Evolutionary conservation across 306 rosid species (phyloP), one percentile per base, ranked within the genome.

Genomic region (Cucumis hystrix): DNA sequence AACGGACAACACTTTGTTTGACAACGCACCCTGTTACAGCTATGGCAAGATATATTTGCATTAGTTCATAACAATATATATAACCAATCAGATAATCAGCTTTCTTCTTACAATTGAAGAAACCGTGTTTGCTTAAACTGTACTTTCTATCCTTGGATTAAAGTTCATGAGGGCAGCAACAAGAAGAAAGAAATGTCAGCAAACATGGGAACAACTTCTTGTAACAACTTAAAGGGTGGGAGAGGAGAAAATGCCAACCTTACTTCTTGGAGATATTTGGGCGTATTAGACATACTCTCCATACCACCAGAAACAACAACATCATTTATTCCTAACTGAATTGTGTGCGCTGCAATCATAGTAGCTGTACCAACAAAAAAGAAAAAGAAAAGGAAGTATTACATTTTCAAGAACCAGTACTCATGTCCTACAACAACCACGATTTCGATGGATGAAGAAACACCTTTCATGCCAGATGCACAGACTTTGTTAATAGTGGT

Each of bases 251-350:
- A 74, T 14, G 74, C 59, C 40, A 76, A 93, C 98, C 98, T 91
- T 74, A 89, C 90, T 83, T 82, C 86, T 47, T 83, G 80, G 16
- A 94, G 82, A 83, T 94, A 92, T 84, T 94, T 94, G 17, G 98
- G 98, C 25, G 90, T 87, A 80, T 92, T 94, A 33, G 96, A 94
- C 98, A 91, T 94, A 87, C 98, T 94, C 85, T 94, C 98, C 97
- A 94, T 94, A 63, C 98, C 98, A 74, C 97, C 98, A 60, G 84
- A 84, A 33, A 94, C 97, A 45, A 94, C 96, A 60, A 94, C 60
- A 66, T 92, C 90, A 77, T 92, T 87, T 77, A 47, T 18, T 71
- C 96, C 97, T 59, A 83, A 72, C 84, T 87, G 87, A 79, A 94
- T 91, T 59, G 96, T 87, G 79, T 84, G 97, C 47, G 98, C 96